Evolutionary conservation across 129 eudicot genomes (phyloP).

Genomic region (Escallonia rubra): DNA sequence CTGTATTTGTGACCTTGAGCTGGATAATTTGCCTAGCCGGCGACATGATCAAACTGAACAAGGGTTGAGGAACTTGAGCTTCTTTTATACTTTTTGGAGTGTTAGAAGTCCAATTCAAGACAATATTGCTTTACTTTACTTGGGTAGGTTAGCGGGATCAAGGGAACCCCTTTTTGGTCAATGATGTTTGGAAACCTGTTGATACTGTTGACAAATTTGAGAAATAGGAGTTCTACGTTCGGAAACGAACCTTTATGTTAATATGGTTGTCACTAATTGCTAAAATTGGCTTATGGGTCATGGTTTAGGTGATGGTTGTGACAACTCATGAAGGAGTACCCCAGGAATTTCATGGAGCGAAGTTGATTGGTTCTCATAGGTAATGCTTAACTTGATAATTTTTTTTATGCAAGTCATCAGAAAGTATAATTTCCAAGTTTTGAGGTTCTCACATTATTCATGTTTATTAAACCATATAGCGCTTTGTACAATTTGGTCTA

Average conservation of each 20-base stretch:
- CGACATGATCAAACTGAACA: neutral
- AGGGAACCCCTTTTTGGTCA: neutral
- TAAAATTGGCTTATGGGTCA: slow-evolving; percentile 7
- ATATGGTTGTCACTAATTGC: neutral
- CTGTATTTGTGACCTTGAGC: neutral
- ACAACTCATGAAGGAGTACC: slow-evolving; percentile 99
- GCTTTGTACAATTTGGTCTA: too few species aligned
- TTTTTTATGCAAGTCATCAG: too few species aligned
- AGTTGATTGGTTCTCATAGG: slow-evolving; percentile 78
- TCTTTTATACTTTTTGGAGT: neutral
- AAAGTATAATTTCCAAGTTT: too few species aligned
- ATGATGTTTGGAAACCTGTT: neutral
- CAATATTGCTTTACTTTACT: neutral
- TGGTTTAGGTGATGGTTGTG: slow-evolving; percentile 81
- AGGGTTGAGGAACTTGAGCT: neutral
- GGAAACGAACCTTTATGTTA: too few species aligned
- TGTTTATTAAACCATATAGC: too few species aligned
- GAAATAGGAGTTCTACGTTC: too few species aligned
- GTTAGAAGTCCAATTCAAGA: neutral
- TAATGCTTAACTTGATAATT: slow-evolving; percentile 2
- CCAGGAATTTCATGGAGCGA: slow-evolving; percentile 88
- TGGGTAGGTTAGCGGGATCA: neutral
- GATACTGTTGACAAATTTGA: too few species aligned
- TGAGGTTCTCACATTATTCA: too few species aligned
- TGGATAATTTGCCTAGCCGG: neutral